phyloP scores from a whole-genome alignment of 202 grass and related monocot genomes.

The Tripidium arundinaceum region DNA sequence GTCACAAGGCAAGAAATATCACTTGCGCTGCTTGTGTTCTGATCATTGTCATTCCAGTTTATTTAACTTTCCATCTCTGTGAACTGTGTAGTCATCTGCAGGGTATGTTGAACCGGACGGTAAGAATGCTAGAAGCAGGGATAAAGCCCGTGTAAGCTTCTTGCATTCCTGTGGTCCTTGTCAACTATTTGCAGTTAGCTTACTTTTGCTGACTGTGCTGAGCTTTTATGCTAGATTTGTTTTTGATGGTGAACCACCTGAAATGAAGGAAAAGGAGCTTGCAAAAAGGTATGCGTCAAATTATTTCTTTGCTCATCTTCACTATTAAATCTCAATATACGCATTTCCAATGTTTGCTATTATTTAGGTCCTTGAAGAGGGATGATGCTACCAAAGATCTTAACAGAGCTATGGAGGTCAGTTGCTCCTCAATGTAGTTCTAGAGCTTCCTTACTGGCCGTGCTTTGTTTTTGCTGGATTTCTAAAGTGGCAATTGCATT shows the following conservation, averaged over 20 bases:
- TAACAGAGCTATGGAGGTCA: conserved; percentile 69
- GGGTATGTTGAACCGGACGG: conserved; percentile 91
- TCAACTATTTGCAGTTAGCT: no score
- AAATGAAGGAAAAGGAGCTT: no score
- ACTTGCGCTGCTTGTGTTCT: not conserved
- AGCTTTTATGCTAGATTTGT: no score
- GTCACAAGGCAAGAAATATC: conserved; percentile 66
- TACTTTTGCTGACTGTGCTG: no score
- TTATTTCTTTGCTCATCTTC: conserved; percentile 17
- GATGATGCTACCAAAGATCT: conserved; percentile 70
- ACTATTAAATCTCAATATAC: not conserved
- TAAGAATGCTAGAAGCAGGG: no score
- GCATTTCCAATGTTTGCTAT: conserved; percentile 4
- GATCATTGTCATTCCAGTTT: conserved; percentile 8
- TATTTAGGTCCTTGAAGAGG: conserved; percentile 68
- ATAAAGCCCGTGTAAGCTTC: no score
- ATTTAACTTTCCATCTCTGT: not conserved
- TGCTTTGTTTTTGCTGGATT: conserved; percentile 19
- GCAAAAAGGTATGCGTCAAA: conserved; percentile 32
- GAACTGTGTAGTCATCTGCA: no score
- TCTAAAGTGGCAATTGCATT: conserved; percentile 35
- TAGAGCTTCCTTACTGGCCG: not conserved
- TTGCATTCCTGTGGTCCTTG: no score
- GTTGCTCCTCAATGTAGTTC: conserved; percentile 15
- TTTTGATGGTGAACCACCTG: no score